Evolutionary conservation across 768 basidiomycete species (phyloP), one percentile per base, ranked within the genome.

Genomic region (Kwoniella botswanensis): DNA sequence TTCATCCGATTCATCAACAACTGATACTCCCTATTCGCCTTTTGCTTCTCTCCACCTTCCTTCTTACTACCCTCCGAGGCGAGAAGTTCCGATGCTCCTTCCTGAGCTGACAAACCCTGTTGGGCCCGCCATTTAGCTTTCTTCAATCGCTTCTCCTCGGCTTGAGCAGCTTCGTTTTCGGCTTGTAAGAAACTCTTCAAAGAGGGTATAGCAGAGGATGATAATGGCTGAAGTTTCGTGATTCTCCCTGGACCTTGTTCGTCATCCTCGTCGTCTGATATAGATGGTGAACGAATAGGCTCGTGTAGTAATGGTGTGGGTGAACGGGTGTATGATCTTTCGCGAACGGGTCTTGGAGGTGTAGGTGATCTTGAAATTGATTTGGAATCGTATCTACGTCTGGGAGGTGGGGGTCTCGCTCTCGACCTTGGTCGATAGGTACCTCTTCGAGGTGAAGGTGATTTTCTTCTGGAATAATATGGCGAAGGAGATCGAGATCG

Each of bases 141-240:
- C 66, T 88, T 86, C 72, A 91, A 89, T 73, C 86, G 88, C 73
- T 90, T 86, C 80, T 93, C 92, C 66, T 90, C 88, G 15, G 86
- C 86, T 68, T 88, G 87, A 72, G 88, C 88, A 5, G 87, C 88
- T 17, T 88, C 90, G 50, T 88, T 86, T 72, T 94, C 92, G 86
- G 91, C 88, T 6, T 90, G 91, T 50, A 98, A 85, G 70, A 97
- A 87, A 35, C 93, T 91, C 62, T 88, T 88, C 81, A 96, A 92
- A 17, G 92, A 93, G 43, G 93, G 92, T 18, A 95, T 77, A 7
- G 89, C 87, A 24, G 93, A 93, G n/a, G 92, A 91, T 62, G 87
- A 86, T 17, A 98, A 88, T 5, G 93, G 92, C 35, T 86, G 87
- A 11, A 97, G 88, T 50, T 90, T 89, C 5, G 71, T 67, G 3